phyloP scores from a whole-genome alignment of 2,329 filamentous ascomycete genomes.

The Cordyceps cateniannulata region DNA sequence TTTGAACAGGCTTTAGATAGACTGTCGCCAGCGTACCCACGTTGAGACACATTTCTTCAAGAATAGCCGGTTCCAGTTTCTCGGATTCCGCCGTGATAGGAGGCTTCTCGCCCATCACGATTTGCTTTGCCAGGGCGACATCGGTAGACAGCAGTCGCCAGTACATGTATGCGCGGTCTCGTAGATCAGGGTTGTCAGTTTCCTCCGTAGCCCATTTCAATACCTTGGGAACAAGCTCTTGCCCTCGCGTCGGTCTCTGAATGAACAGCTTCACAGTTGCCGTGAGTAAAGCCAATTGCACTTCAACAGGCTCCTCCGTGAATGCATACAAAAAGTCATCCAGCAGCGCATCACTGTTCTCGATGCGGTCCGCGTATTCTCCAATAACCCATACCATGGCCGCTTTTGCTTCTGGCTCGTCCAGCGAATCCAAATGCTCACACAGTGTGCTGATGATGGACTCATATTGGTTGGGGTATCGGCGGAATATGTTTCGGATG shows the following conservation, averaged over 20 bases:
- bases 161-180: slow-evolving; percentile 98
- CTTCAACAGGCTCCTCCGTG: slow-evolving; percentile 88
- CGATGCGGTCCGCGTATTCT: slow-evolving; percentile 93
- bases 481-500: slow-evolving; percentile 97
- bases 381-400: slow-evolving; percentile 99
- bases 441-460: slow-evolving; percentile 94
- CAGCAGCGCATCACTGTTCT: slow-evolving; percentile 88
- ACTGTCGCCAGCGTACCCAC: slow-evolving; percentile 95
- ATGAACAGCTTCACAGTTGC: slow-evolving; percentile 98
- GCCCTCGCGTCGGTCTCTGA: slow-evolving; percentile 88
- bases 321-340: slow-evolving; percentile 96
- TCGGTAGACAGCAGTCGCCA: slow-evolving; percentile 94
- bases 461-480: slow-evolving; percentile 98
- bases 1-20: slow-evolving; percentile 95
- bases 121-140: slow-evolving; percentile 73
- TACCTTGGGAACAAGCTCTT: slow-evolving; percentile 87
- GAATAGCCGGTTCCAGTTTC: slow-evolving; percentile 79
- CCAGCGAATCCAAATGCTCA: slow-evolving; percentile 90
- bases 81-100: slow-evolving; percentile 94
- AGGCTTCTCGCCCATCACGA: slow-evolving; percentile 97
- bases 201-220: slow-evolving; percentile 98
- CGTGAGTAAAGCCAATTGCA: slow-evolving; percentile 88
- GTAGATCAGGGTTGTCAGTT: slow-evolving; percentile 95
- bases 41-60: slow-evolving; percentile 96
- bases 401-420: slow-evolving; percentile 96